Conservation (phyloP, 768 basidiomycete genomes). For the Mrakia hoshinonis region DNA sequence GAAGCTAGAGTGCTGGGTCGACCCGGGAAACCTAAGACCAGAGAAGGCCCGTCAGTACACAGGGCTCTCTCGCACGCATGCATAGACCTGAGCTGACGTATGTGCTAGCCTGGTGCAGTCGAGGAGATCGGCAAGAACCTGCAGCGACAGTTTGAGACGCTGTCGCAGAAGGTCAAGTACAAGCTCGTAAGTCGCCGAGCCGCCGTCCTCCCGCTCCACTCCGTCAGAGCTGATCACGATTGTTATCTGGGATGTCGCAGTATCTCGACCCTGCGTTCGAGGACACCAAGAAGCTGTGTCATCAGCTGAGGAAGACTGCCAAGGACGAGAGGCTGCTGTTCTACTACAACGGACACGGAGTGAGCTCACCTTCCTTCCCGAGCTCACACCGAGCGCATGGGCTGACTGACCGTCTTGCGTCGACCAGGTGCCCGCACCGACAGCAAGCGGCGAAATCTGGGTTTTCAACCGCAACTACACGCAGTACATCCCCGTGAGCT, state of each 20-base stretch:
- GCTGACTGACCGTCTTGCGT: background rate
- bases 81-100: background rate
- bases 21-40: constrained; percentile 83
- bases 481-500: constrained; percentile 93
- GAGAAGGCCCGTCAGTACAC: constrained; percentile 79
- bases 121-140: constrained; percentile 46
- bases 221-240: background rate
- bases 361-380: constrained; percentile 43
- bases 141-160: constrained; percentile 88
- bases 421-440: constrained; percentile 48
- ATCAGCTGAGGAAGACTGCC: constrained; percentile 70
- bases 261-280: constrained; percentile 91
- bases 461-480: constrained; percentile 96
- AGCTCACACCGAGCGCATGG: background rate
- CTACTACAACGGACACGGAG: constrained; percentile 98
- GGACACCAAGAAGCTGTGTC: constrained; percentile 79
- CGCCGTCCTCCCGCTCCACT: background rate
- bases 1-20: constrained; percentile 91
- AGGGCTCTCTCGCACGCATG: background rate
- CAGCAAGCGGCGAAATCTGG: constrained; percentile 89
- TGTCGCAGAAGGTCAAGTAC: constrained; percentile 87
- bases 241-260: constrained; percentile 36
- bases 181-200: constrained; percentile 48
- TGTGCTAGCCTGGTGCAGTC: background rate
- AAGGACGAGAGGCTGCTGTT: constrained; percentile 90